Conservation (phyloP, 2,329 filamentous ascomycete genomes). For the Neofusicoccum kwambonambiense region DNA sequence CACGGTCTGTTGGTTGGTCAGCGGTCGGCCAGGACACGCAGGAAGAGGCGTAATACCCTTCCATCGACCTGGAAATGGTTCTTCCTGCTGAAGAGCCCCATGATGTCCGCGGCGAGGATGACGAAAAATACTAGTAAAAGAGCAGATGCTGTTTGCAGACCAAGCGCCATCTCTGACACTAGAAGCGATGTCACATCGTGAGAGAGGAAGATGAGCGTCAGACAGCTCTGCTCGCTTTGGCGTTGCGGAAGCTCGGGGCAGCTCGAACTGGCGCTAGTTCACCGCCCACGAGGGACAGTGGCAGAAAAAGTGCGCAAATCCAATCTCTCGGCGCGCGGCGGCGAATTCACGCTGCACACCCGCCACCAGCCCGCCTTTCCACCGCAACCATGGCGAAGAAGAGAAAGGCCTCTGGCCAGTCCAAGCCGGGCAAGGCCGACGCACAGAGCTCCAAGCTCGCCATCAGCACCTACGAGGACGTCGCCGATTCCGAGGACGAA, state of each 20-base stretch:
- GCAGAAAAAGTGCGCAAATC: conserved; percentile 14
- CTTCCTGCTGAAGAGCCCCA: conserved; percentile 66
- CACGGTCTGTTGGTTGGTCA: conserved; percentile 64
- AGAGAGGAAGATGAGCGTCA: neutral
- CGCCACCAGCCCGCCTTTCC: neutral
- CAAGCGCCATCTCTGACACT: conserved; percentile 33
- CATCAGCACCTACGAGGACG: conserved; percentile 69
- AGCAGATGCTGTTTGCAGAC: conserved; percentile 36
- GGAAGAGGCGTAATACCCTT: conserved; percentile 58
- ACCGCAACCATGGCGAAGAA: conserved; percentile 51
- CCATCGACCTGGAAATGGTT: conserved; percentile 84
- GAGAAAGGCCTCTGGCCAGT: conserved; percentile 64
- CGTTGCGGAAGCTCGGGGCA: neutral
- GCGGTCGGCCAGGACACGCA: conserved; percentile 15
- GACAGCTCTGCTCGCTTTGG: neutral
- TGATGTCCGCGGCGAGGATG: conserved; percentile 47
- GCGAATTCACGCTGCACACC: neutral
- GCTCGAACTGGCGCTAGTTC: neutral
- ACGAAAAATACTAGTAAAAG: conserved; percentile 36
- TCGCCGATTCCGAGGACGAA: conserved; percentile 92
- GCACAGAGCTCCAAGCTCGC: conserved; percentile 53
- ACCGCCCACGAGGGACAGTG: neutral
- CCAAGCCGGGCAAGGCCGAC: conserved; percentile 34
- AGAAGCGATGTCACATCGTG: neutral
- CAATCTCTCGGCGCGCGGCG: neutral